Percentiles rank a stretch among this genome's conserved stretches.
phyloP scores from a whole-genome alignment of 495 filamentous ascomycete species.

The Penicillium daleae region DNA sequence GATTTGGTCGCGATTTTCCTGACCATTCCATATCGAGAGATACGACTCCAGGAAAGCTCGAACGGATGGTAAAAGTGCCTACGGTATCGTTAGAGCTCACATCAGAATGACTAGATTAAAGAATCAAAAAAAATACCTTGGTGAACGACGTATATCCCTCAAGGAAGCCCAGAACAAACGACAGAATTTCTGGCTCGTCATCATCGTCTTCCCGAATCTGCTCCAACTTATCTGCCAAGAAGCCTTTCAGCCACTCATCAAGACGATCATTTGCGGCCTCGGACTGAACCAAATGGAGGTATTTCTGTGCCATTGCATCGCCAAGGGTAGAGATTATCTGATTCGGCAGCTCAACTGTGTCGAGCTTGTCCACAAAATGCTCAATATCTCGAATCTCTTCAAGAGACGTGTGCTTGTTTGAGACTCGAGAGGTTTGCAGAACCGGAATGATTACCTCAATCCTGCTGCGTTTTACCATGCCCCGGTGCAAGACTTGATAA shows the following conservation, averaged over 20 bases:
- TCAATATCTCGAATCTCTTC: conserved; percentile 78
- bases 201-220: conserved; percentile 52
- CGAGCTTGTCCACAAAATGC: conserved; percentile 74
- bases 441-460: conserved; percentile 62
- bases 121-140: conserved; percentile 54
- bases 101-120: neutral
- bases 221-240: conserved; percentile 61
- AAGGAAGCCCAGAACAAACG: conserved; percentile 58
- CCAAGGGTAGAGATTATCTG: conserved; percentile 77
- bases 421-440: conserved; percentile 73
- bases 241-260: conserved; percentile 67
- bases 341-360: conserved; percentile 78
- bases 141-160: conserved; percentile 62
- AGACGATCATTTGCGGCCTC: conserved; percentile 59
- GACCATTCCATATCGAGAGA: conserved; percentile 70
- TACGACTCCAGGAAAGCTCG: conserved; percentile 65
- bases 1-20: conserved; percentile 58
- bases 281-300: conserved; percentile 66
- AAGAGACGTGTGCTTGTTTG: conserved; percentile 53
- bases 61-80: conserved; percentile 65
- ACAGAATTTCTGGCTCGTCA: conserved; percentile 50
- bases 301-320: conserved; percentile 79
- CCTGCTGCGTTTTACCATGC: conserved; percentile 47
- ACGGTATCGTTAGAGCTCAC: conserved; percentile 25
- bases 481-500: conserved; percentile 52